Evolutionary conservation across 768 basidiomycete genomes (phyloP).

Genomic region (Mycena vulgaris): DNA sequence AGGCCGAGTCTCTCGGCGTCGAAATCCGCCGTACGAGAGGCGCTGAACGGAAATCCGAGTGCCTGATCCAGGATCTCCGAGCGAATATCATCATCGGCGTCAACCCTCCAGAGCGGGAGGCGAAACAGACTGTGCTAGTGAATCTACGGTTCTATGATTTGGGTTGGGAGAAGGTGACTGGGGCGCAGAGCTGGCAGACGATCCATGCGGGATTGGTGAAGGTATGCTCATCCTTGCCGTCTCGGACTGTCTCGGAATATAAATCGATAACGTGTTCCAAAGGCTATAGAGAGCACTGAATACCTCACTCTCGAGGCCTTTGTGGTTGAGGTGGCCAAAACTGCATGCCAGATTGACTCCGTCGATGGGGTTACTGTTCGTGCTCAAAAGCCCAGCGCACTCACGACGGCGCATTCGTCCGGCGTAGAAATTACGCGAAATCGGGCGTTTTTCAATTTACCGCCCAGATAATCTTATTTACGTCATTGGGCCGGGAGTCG

Average conservation of each 20-base stretch:
- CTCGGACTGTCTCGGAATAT: not conserved
- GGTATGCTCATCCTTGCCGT: conserved; percentile 39
- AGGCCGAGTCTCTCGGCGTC: conserved; percentile 24
- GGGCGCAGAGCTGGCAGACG: conserved; percentile 10
- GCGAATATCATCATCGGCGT: conserved; percentile 78
- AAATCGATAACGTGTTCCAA: not conserved
- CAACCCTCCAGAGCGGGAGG: conserved; percentile 76
- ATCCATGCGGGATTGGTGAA: conserved; percentile 54
- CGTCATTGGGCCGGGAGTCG: not conserved
- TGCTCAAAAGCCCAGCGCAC: conserved; percentile 79
- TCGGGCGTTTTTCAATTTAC: conserved; percentile 18
- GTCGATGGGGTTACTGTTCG: conserved; percentile 60
- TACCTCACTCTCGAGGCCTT: conserved; percentile 77
- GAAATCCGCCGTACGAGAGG: conserved; percentile 21
- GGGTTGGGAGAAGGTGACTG: conserved; percentile 13
- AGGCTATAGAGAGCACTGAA: conserved; percentile 60
- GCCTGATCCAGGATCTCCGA: conserved; percentile 59
- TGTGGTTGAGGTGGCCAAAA: conserved; percentile 61
- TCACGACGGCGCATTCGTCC: conserved; percentile 77
- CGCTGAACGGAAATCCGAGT: not conserved
- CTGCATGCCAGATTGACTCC: conserved; percentile 53
- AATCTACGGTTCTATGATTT: conserved; percentile 64
- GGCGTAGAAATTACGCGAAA: conserved; percentile 72
- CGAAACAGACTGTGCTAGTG: conserved; percentile 74
- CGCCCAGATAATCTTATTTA: not conserved